Conservation (phyloP, 805 yeast species). For the Kurtzmaniella fragi region DNA sequence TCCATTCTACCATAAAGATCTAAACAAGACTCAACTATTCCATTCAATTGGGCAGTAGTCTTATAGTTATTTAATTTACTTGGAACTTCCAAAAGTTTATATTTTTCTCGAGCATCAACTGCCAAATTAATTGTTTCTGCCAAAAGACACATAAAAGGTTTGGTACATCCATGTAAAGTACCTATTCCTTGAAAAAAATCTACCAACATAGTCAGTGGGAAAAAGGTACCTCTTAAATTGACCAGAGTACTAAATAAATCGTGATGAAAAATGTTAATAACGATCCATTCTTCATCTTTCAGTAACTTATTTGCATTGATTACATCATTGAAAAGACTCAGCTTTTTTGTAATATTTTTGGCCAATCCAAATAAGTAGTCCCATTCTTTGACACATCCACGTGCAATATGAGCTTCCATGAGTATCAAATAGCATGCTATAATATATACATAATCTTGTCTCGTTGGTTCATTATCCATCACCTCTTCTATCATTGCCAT, state of each 20-base stretch:
- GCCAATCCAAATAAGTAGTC: not conserved
- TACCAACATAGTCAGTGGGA: not conserved
- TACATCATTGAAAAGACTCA: conserved; percentile 2
- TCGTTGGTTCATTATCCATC: conserved; percentile 4
- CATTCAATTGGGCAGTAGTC: conserved; percentile 2
- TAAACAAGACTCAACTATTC: not conserved
- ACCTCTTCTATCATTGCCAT: conserved; percentile 14
- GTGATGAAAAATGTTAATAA: conserved; percentile 1
- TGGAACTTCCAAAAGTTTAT: conserved; percentile 3
- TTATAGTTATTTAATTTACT: conserved; percentile 1
- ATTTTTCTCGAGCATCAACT: conserved; percentile 12
- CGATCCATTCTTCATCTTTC: not conserved
- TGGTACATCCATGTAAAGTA: conserved; percentile 16
- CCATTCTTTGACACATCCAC: conserved; percentile 22
- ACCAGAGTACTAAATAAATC: not conserved
- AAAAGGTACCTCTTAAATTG: not conserved
- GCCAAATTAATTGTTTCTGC: conserved; percentile 14
- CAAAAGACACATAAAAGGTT: conserved; percentile 13
- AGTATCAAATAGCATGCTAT: conserved; percentile 21
- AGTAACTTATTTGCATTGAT: not conserved
- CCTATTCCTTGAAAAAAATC: not conserved
- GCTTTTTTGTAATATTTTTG: not conserved
- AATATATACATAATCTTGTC: conserved; percentile 15
- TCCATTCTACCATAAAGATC: not conserved
- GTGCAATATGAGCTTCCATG: conserved; percentile 28